Evolutionary conservation across 2,329 filamentous ascomycete genomes (phyloP).

Genomic region (Fusarium acutatum): DNA sequence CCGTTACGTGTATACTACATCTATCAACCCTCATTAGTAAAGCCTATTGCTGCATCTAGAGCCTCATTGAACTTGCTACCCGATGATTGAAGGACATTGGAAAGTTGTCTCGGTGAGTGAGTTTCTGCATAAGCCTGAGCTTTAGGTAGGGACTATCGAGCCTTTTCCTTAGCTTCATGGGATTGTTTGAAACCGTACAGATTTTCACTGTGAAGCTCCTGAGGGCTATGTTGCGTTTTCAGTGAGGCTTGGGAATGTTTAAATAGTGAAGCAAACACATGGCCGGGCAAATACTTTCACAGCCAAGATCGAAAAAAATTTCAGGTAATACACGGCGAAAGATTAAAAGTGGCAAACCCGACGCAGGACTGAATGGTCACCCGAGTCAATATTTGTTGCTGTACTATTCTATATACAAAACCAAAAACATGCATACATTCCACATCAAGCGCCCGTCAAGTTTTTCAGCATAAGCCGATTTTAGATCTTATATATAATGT

Average conservation of each 20-base stretch:
- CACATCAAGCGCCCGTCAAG: not conserved
- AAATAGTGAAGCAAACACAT: not conserved
- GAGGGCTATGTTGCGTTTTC: not conserved
- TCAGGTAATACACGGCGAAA: not conserved
- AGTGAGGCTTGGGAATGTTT: not conserved
- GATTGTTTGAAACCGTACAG: not conserved
- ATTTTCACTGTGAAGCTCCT: not conserved
- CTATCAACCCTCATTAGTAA: not conserved
- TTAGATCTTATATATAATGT: conserved; percentile 10
- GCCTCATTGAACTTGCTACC: not conserved
- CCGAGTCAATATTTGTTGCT: not conserved
- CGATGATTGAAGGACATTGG: not conserved
- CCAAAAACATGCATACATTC: not conserved
- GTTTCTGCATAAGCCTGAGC: not conserved
- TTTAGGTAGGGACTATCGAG: not conserved
- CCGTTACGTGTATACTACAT: too few relatives aligned
- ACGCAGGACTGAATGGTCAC: not conserved
- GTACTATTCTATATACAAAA: conserved; percentile 4
- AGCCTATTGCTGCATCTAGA: not conserved
- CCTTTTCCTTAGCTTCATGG: not conserved
- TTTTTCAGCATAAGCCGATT: not conserved
- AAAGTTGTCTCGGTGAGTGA: not conserved
- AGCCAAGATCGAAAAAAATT: not conserved
- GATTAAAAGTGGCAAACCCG: not conserved
- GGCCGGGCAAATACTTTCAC: too few relatives aligned